A percentile compares a stretch with the other conserved stretches of the same genome.
These are phyloP conservation scores for Penicillium mononematosum DNA, from an alignment of 495 filamentous ascomycete genomes.

Conservation along the genomic window DNA sequence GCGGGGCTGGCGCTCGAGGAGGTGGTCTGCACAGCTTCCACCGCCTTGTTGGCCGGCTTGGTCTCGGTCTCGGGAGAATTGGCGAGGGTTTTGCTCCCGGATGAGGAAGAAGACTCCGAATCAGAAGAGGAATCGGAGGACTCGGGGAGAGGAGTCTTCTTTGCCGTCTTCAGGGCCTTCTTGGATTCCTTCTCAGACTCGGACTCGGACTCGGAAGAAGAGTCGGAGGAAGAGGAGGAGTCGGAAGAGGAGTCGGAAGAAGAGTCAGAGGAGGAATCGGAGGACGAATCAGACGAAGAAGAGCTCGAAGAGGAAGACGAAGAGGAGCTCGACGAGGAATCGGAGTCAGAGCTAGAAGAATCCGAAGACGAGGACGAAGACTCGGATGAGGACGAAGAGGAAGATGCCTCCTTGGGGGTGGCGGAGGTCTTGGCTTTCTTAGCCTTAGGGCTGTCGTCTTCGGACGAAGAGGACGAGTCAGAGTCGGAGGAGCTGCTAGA, in stretches of 20 bases:
- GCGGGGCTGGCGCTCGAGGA: conserved; percentile 48
- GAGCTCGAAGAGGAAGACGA: conserved; percentile 27
- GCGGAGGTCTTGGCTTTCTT: conserved; percentile 41
- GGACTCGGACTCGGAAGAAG: conserved; percentile 30
- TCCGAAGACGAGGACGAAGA: conserved; percentile 30
- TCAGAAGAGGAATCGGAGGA: conserved; percentile 38
- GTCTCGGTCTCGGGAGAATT: conserved; percentile 31
- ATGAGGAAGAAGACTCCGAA: conserved; percentile 23
- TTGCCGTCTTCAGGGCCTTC: conserved; percentile 48
- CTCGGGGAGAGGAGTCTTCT: conserved; percentile 52
- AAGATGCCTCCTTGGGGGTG: conserved; percentile 12
- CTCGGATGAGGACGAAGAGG: conserved; percentile 28
- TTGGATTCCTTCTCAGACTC: conserved; percentile 37
- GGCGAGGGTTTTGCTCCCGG: conserved; percentile 35
- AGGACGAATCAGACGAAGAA: conserved; percentile 29
- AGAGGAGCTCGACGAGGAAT: conserved; percentile 23
- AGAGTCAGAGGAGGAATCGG: conserved; percentile 34
- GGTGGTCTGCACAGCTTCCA: conserved; percentile 24
- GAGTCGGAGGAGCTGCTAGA: conserved; percentile 47
- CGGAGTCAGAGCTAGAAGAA: conserved; percentile 24
- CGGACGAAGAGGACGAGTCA: conserved; percentile 23
- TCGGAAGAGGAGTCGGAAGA: conserved; percentile 25
- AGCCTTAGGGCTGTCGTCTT: conserved; percentile 39
- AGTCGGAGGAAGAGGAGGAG: conserved; percentile 35
- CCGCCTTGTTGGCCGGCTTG: conserved; percentile 25